phyloP scores from a whole-genome alignment of 306 rosid genomes.

The Elaeagnus macrophylla region DNA sequence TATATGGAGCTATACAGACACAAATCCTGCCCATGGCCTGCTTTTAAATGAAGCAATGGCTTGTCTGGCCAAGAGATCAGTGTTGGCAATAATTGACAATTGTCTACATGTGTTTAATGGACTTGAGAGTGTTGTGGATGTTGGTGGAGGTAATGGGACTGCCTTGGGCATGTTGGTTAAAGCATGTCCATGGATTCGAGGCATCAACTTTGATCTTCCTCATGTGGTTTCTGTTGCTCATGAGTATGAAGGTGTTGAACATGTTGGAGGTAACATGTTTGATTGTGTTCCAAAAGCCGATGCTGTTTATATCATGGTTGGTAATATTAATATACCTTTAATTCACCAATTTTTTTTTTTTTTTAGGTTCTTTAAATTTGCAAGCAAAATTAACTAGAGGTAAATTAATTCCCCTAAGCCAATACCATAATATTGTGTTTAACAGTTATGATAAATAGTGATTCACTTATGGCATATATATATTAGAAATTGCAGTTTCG shows the following conservation, averaged over 20 bases:
- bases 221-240: constrained; percentile 31
- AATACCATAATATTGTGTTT: too few species aligned
- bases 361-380: not conserved
- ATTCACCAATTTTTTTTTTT: not conserved
- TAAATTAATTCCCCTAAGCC: too few species aligned
- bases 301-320: constrained; percentile 40
- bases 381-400: too few species aligned
- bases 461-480: too few species aligned
- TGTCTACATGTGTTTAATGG: not conserved
- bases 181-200: constrained; percentile 31
- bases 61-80: not conserved
- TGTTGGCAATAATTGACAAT: not conserved
- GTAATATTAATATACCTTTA: not conserved
- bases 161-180: constrained; percentile 13
- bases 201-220: constrained; percentile 49
- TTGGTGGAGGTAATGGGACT: constrained; percentile 55
- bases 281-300: constrained; percentile 41
- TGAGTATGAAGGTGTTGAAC: constrained; percentile 12
- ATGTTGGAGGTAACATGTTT: constrained; percentile 51
- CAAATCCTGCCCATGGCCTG: not conserved
- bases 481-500: too few species aligned
- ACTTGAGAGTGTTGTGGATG: constrained; percentile 27
- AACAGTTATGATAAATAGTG: too few species aligned
- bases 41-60: constrained; percentile 4
- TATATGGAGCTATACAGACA: not conserved